A percentile compares a stretch with the other conserved stretches of the same genome.
Evolutionary conservation across 495 filamentous ascomycete genomes (phyloP).

Genomic region (Penicillium manginii): DNA sequence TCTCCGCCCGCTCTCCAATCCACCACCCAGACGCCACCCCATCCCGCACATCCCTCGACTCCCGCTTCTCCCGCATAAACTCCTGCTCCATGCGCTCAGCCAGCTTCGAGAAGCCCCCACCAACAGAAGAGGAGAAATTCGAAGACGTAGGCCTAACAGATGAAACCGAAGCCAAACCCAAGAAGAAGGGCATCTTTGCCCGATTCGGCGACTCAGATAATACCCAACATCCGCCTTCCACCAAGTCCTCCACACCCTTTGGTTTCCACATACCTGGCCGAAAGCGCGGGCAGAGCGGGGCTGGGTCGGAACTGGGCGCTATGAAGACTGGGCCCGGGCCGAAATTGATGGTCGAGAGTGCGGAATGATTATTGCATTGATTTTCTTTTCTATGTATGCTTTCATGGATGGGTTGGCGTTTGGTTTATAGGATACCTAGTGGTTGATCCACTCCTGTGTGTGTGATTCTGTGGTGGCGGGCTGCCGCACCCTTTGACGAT

Average conservation of each 20-base stretch:
- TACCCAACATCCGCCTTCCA: slow-evolving; percentile 4
- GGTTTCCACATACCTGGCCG: slow-evolving; percentile 71
- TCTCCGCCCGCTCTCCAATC: slow-evolving; percentile 85
- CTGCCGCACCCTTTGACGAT: not conserved
- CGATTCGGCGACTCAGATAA: slow-evolving; percentile 70
- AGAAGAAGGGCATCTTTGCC: slow-evolving; percentile 83
- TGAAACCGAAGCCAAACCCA: slow-evolving; percentile 68
- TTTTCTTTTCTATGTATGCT: not conserved
- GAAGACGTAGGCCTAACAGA: slow-evolving; percentile 91
- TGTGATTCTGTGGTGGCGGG: not conserved
- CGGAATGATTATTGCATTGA: slow-evolving; percentile 12
- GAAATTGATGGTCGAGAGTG: slow-evolving; percentile 33
- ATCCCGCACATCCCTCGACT: slow-evolving; percentile 80
- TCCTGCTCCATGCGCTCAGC: slow-evolving; percentile 55
- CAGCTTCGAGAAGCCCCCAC: slow-evolving; percentile 55
- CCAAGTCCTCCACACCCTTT: slow-evolving; percentile 50
- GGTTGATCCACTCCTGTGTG: slow-evolving; percentile 2
- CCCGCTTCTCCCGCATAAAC: slow-evolving; percentile 58
- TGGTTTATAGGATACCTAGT: slow-evolving; percentile 1
- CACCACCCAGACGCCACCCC: slow-evolving; percentile 56
- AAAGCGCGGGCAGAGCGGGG: slow-evolving; percentile 75
- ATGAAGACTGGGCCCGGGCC: slow-evolving; percentile 44
- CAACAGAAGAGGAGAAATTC: slow-evolving; percentile 76
- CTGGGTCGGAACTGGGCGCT: slow-evolving; percentile 67
- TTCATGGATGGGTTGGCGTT: not conserved